Evolutionary conservation across 2,329 filamentous ascomycete genomes (phyloP), one percentile per base, ranked within the genome.

Genomic region (Microcera coccophila): DNA sequence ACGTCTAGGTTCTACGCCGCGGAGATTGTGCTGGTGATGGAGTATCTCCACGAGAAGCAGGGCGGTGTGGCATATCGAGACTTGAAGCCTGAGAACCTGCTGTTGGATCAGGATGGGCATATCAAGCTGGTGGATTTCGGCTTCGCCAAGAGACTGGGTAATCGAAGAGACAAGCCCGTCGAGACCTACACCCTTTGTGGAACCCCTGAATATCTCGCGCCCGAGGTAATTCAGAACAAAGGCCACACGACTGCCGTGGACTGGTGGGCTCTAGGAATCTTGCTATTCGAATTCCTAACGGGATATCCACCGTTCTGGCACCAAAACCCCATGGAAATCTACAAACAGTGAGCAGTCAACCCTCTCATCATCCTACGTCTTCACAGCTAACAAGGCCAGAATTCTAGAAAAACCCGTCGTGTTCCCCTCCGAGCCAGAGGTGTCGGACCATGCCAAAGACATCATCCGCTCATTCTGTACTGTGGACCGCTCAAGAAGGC

Each of bases 301-400:
- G 87, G 87, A 20, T 90, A 90, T 59, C 87, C 87, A 12, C 87
- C 87, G 1, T 93, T 91, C 61, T 93, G 87, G 85, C 84, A 90
- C 60, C 82, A 87, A 52, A 91, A 90, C 52, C 87, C 87, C 1
- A 87, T 91, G 52, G 87, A 90, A 62, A 91, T 91, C 45, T 91
- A 91, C 67, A 87, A 89, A 63, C 81, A 85, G 81, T 83, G 57
- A 54, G 76, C 67, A 34, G 36, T 21, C 14, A 12, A n/a, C 21
- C 12, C 4, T 15, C 16, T 29, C 31, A 19, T n/a, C 20, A 17
- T 21, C 28, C n/a, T 15, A 19, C 21, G 31, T 17, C 19, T n/a
- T n/a, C 12, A 21, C 32, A n/a, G 24, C 38, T 32, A 7, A 47
- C 38, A 26, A 17, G 29, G 36, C 12, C 41, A 87, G 84, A 66